Conservation (phyloP, 2,329 filamentous ascomycete genomes). For the Tothia fuscella region DNA sequence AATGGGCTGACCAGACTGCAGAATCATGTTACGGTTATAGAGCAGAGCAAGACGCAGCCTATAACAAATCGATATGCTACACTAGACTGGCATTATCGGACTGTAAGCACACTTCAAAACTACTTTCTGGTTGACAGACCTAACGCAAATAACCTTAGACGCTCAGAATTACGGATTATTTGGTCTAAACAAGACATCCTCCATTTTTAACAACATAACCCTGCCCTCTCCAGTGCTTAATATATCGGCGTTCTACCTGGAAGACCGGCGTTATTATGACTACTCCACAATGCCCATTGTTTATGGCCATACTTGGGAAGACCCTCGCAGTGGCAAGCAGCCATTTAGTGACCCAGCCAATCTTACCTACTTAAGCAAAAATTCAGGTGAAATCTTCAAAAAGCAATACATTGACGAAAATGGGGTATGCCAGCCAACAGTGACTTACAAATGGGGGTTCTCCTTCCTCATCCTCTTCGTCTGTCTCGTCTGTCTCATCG, state of each 20-base stretch:
- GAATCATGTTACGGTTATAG: no score
- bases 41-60: no score
- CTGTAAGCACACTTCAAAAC: neutral
- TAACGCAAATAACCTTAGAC: neutral
- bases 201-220: neutral
- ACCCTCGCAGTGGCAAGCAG: neutral
- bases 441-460: constrained; percentile 18
- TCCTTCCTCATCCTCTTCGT: constrained; percentile 17
- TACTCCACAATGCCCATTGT: no score
- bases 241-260: neutral
- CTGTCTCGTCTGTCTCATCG: constrained; percentile 12
- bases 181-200: neutral
- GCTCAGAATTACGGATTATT: neutral
- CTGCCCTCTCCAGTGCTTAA: neutral
- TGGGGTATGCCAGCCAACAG: neutral
- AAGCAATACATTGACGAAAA: constrained; percentile 2
- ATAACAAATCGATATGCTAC: neutral
- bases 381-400: neutral
- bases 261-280: no score
- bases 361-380: neutral
- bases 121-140: neutral
- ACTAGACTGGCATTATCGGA: neutral
- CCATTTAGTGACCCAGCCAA: neutral
- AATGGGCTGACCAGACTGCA: no score
- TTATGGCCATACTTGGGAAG: neutral